Evolutionary conservation across 1,284 basidiomycete genomes (phyloP).

Genomic region (Sanguinoderma infundibulare): DNA sequence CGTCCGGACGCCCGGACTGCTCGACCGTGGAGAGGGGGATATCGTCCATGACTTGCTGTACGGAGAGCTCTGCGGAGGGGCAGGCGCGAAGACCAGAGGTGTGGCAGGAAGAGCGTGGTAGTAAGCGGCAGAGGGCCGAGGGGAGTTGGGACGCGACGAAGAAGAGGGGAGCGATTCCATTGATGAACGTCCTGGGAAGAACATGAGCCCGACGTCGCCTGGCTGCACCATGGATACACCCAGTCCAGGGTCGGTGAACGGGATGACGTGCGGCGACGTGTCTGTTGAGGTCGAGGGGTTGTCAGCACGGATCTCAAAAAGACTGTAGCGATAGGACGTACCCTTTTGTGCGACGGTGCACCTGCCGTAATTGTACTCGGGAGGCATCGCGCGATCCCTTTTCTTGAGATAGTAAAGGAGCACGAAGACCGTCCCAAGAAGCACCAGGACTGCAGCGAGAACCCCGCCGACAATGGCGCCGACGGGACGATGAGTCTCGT

Average conservation of each 20-base stretch:
- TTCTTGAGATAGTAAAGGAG: not conserved
- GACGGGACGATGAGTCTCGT: not conserved
- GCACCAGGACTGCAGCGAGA: not conserved
- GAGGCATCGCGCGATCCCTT: not conserved
- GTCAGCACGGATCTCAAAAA: not conserved
- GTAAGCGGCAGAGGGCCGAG: not conserved
- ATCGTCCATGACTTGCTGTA: not conserved
- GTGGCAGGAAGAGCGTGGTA: not conserved
- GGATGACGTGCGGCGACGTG: not conserved
- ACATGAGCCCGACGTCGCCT: not conserved
- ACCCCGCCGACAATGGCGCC: not conserved
- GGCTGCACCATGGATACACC: not conserved
- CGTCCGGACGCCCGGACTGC: not conserved
- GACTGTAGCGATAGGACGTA: not conserved
- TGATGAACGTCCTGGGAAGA: not conserved
- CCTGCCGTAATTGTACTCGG: not conserved
- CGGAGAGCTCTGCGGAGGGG: too few species aligned
- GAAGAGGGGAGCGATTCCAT: not conserved
- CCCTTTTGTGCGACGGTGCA: not conserved
- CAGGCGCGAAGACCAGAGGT: not conserved
- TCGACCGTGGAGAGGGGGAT: not conserved
- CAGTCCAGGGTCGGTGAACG: not conserved
- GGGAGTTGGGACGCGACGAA: not conserved
- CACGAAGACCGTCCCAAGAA: not conserved
- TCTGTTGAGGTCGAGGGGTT: not conserved